Conservation (phyloP, 2,329 filamentous ascomycete species). For the Ambrosiella beaveri region DNA sequence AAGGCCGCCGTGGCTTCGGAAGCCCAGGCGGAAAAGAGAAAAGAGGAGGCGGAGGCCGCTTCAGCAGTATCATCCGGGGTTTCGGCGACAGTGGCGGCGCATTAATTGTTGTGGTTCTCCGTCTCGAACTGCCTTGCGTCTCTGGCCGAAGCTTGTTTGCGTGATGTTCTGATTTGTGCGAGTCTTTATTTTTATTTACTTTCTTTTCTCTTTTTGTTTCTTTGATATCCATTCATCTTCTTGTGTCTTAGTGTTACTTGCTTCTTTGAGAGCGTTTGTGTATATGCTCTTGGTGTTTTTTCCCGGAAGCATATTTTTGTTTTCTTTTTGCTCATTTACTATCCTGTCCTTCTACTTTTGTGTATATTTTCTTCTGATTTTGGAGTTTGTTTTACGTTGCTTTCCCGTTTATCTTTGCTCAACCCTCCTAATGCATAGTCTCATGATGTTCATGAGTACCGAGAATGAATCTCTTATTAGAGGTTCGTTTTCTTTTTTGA, state of each 20-base stretch:
- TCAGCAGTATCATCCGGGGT: neutral
- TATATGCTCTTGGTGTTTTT: neutral
- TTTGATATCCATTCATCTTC: slow-evolving; percentile 2
- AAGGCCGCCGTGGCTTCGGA: neutral
- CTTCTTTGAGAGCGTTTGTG: neutral
- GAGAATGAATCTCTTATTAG: neutral
- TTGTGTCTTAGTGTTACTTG: neutral
- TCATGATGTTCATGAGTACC: neutral
- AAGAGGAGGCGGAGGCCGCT: neutral
- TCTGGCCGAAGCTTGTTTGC: neutral
- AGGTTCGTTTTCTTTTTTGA: neutral
- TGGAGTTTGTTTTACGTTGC: neutral
- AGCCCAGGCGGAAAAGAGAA: neutral
- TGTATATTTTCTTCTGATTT: slow-evolving; percentile 2
- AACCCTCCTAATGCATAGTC: neutral
- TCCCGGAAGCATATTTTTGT: neutral
- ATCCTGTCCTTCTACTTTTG: neutral
- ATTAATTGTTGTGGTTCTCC: neutral
- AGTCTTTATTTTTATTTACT: neutral
- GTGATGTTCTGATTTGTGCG: slow-evolving; percentile 6
- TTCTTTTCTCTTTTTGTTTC: neutral
- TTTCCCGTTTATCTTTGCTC: neutral
- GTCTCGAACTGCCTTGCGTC: neutral
- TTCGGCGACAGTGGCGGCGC: neutral
- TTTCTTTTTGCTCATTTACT: slow-evolving; percentile 2